Percentiles rank a stretch among this genome's conserved stretches.
phyloP scores from a whole-genome alignment of 345 rosid genomes.

The Corchorus olitorius region DNA sequence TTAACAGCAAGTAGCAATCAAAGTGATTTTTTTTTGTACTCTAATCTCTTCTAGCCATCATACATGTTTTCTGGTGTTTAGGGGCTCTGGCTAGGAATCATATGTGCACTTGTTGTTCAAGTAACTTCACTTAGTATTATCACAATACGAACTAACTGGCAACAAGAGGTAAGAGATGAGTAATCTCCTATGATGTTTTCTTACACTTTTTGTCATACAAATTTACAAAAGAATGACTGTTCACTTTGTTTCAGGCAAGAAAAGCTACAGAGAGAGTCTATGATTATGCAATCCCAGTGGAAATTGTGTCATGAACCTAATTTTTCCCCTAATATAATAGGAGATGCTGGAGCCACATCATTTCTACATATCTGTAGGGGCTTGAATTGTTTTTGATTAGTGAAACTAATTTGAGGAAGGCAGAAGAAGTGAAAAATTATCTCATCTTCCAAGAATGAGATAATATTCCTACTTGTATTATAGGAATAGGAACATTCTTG shows the following conservation, averaged over 20 bases:
- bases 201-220: no score
- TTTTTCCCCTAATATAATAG: background rate
- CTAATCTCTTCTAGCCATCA: background rate
- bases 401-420: background rate
- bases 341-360: background rate
- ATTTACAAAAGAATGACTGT: background rate
- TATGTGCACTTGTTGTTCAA: conserved; percentile 50
- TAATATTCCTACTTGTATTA: background rate
- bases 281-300: conserved; percentile 11
- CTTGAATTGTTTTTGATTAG: background rate
- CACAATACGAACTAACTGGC: conserved; percentile 37
- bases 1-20: background rate
- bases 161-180: conserved; percentile 35
- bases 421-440: background rate
- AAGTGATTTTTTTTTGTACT: background rate
- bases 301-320: conserved; percentile 7
- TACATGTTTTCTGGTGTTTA: background rate
- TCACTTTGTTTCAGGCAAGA: conserved; percentile 26
- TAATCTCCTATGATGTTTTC: background rate
- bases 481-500: background rate
- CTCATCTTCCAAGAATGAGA: background rate
- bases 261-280: conserved; percentile 40
- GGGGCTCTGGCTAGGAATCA: conserved; percentile 63
- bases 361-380: background rate
- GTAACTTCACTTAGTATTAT: conserved; percentile 30